These are phyloP conservation scores for sweet orange (Citrus sinensis) DNA, from an alignment of 345 rosid genomes.

Conservation along the genomic window DVS_A1.0 CM039162.1:32582001-32582500, in stretches of 20 bases:
- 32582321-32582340: too few relatives aligned
- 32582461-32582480: too few relatives aligned
- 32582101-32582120: slow-evolving; percentile 60
- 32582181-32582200: slow-evolving; percentile 39
- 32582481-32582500: too few relatives aligned
- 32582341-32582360: too few relatives aligned
- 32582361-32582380: too few relatives aligned
- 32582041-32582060: slow-evolving; percentile 37
- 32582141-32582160: slow-evolving; percentile 4
- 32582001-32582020: background rate
- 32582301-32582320: too few relatives aligned
- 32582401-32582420: too few relatives aligned
- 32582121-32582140: slow-evolving; percentile 44
- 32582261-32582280: background rate
- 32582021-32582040: slow-evolving; percentile 25
- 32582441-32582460: too few relatives aligned
- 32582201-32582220: slow-evolving; percentile 41
- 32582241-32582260: slow-evolving; percentile 48
- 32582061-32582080: slow-evolving; percentile 11
- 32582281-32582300: background rate
- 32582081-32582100: slow-evolving; percentile 42
- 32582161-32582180: slow-evolving; percentile 31
- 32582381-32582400: too few relatives aligned
- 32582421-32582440: too few relatives aligned
- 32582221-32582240: slow-evolving; percentile 35